Evolutionary conservation across 345 rosid species (phyloP), one percentile per base, ranked within the genome.

Genomic region (Eucalyptus microcorys): DNA sequence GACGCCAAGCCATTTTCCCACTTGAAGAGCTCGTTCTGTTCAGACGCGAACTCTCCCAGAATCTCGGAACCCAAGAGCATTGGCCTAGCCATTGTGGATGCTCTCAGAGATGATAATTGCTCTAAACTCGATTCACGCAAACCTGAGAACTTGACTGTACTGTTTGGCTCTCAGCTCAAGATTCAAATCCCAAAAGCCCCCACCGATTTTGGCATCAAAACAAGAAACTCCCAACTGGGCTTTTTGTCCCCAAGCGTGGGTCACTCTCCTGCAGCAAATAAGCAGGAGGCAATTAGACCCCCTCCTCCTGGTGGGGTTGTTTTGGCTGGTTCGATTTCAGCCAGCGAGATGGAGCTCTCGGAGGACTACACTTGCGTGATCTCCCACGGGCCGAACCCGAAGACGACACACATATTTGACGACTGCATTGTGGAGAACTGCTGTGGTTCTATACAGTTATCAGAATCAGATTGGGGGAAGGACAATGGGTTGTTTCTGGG

Each of bases 321-420:
- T 92, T 87, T 88, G 89, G 92, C 49, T 7, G 87, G 85, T 27
- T 59, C 66, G n/a, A 47, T 89, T 49, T 93, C 94, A 32, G 87
- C 88, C 88, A 90, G 89, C 48, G 97, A 96, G 64, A 96, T 96
- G 97, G 99, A 96, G 50, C 90, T 94, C 43, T 97, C 99, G 16
- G 99, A 97, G 93, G 99, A 97, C 87, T 97, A 97, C 90, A 97
- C 99, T 40, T 95, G 99, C 90, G 97, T 97, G 52, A 97, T 97
- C 71, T 92, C 96, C 37, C 97, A 94, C 34, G 99, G 99, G 19
- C 97, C 97, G 22, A 94, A 92, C 89, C 98, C 99, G 19, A 95
- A 90, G 92, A 97, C 98, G 13, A 96, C 95, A 68, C 99, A 97
- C 92, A 97, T 97, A 89, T 97, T 96, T 91, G 96, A 95, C 49